These are phyloP conservation scores for Fusarium sp. DNA, from an alignment of 2,329 filamentous ascomycete genomes.

Conservation along the genomic window DNA sequence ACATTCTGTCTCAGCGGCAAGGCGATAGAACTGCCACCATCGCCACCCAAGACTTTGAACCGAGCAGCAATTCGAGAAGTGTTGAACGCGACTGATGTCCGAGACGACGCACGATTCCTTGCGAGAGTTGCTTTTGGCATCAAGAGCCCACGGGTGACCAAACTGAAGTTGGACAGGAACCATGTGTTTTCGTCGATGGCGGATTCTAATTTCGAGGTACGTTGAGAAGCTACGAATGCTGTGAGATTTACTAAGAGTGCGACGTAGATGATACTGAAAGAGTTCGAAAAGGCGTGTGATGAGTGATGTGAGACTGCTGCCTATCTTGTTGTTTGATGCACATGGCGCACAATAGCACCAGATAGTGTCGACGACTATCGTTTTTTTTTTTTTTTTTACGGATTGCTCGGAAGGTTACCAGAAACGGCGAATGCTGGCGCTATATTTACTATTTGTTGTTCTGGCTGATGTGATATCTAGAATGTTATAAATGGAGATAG, in stretches of 20 bases:
- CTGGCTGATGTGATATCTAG: not conserved
- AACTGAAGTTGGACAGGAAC: conserved; percentile 59
- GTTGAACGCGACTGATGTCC: conserved; percentile 56
- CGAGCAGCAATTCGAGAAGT: conserved; percentile 55
- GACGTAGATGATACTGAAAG: conserved; percentile 31
- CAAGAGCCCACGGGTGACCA: conserved; percentile 64
- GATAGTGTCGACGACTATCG: not conserved
- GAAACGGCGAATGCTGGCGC: not conserved
- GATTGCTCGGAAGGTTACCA: not conserved
- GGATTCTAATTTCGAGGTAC: conserved; percentile 64
- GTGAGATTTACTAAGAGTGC: conserved; percentile 1
- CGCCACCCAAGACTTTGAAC: conserved; percentile 54
- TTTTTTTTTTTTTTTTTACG: not conserved
- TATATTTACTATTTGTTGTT: not conserved
- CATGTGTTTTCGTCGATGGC: conserved; percentile 64
- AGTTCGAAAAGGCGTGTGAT: conserved; percentile 36
- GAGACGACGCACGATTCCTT: conserved; percentile 70
- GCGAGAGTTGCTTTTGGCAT: conserved; percentile 73
- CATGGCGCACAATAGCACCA: not conserved
- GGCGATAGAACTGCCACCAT: conserved; percentile 53
- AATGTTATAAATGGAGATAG: not conserved
- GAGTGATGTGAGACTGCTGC: not conserved
- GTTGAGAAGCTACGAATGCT: not conserved
- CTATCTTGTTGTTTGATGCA: not conserved
- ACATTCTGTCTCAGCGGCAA: conserved; percentile 53